A percentile compares a stretch with the other conserved stretches of the same genome.
phyloP scores from a whole-genome alignment of 257 asterid species.

The Echites panduratus region DNA sequence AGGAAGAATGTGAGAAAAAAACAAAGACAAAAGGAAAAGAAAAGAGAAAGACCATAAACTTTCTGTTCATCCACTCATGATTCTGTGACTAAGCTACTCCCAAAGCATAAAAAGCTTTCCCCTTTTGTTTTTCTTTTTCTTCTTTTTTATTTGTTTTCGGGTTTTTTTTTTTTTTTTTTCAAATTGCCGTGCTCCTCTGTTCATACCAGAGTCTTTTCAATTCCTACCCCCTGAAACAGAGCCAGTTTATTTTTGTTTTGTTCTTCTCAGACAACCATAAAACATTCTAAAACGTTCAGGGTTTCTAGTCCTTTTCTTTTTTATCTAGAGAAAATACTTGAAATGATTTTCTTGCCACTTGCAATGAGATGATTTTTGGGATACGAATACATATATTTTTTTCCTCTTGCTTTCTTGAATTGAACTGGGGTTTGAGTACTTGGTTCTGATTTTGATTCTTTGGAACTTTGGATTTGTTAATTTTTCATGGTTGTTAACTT shows the following conservation, averaged over 20 bases:
- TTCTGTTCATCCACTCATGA: constrained; percentile 4
- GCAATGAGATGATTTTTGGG: background rate
- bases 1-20: background rate
- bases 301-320: background rate
- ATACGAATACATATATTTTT: background rate
- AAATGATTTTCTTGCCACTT: background rate
- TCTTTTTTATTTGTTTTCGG: too few relatives aligned
- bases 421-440: constrained; percentile 8
- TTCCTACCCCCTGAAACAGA: background rate
- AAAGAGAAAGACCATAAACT: background rate
- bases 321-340: too few relatives aligned
- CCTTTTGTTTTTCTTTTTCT: background rate
- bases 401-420: background rate
- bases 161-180: too few relatives aligned
- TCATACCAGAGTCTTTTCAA: background rate
- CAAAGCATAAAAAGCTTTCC: constrained; percentile 9
- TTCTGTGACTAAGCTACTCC: background rate
- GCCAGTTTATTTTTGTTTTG: background rate
- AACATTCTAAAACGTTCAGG: too few relatives aligned
- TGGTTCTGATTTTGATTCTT: background rate
- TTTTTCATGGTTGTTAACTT: constrained; percentile 3
- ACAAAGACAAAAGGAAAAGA: background rate
- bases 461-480: constrained; percentile 13
- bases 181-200: background rate
- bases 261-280: background rate